These are phyloP conservation scores for Penicillium desertorum DNA, from an alignment of 495 filamentous ascomycete genomes.

Conservation along the genomic window DNA sequence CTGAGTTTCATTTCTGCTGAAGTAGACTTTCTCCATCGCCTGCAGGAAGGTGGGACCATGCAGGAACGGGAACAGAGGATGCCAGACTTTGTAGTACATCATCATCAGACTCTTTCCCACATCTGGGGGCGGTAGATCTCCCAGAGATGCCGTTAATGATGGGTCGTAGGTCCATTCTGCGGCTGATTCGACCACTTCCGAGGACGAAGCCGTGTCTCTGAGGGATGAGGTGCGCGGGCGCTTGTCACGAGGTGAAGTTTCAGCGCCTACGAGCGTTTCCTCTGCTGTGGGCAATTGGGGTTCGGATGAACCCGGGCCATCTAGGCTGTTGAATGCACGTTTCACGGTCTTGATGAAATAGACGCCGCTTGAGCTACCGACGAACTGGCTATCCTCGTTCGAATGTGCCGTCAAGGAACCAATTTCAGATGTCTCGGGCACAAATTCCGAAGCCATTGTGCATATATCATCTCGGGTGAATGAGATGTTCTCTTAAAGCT, in stretches of 20 bases:
- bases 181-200: conserved; percentile 14
- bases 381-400: conserved; percentile 45
- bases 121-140: conserved; percentile 32
- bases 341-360: conserved; percentile 48
- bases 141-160: conserved; percentile 28
- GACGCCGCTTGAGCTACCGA: conserved; percentile 45
- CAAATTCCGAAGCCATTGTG: conserved; percentile 36
- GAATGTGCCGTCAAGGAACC: conserved; percentile 44
- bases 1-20: conserved; percentile 11
- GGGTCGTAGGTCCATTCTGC: conserved; percentile 39
- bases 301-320: conserved; percentile 21
- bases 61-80: conserved; percentile 51
- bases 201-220: conserved; percentile 13
- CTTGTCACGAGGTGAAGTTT: conserved; percentile 27
- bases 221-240: conserved; percentile 21
- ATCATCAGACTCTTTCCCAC: conserved; percentile 40
- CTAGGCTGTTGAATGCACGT: conserved; percentile 35
- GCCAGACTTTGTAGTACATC: conserved; percentile 47
- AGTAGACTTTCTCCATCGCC: conserved; percentile 45
- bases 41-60: conserved; percentile 52
- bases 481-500: background rate
- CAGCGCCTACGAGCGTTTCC: conserved; percentile 39
- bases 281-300: conserved; percentile 40
- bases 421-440: conserved; percentile 36
- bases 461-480: background rate